Base-by-base conservation (phyloP, 169 alveolate genomes). In the Eimeria acervulina region DNA sequence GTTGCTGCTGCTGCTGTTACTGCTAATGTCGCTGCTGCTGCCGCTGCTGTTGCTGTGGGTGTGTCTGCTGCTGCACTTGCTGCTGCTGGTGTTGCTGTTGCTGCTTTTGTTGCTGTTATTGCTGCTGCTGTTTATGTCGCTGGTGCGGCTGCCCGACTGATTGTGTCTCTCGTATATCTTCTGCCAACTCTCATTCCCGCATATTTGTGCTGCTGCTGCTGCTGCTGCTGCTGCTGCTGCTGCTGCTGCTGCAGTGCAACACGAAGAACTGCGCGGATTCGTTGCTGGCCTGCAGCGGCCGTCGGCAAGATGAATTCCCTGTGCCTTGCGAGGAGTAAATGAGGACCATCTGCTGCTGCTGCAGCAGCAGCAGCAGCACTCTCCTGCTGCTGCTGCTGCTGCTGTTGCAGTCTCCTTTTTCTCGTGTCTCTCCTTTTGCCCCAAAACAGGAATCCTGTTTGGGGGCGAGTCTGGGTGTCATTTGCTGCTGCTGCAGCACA, bases 161-260 rank as follows among this genome's bases (percentile, higher is more conserved):
- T 19, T n/a, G 36, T 72, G 15, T 72, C 19, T 72, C 51, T 40
- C 51, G n/a, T n/a, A n/a, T 72, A 2, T 26, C 47, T 72, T 72
- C 47, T 36, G 10, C 4, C 23, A 47, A 47, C 55, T 47, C 5
- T 47, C 12, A 12, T 47, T 12, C 55, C 12, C 55, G 5, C 55
- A 47, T 47, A 5, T 47, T 5, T 12, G 55, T 47, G 55, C 55
- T 47, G 55, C 55, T 47, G 55, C 55, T 47, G 55, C 12, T 47
- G 55, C 55, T 47, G 55, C 12, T 47, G 55, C n/a, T 72, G 28
- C 5, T 28, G 52, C 51, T 36, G 42, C 26, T 72, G 40, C 47
- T 72, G 83, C n/a, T n/a, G 84, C 47, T 72, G 52, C 51, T 72
- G 84, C 84, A 72, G 84, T 72, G 84, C 84, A 72, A 28, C 84